phyloP scores from a whole-genome alignment of 2,329 filamentous ascomycete species.

The Aspergillus sp. region DNA sequence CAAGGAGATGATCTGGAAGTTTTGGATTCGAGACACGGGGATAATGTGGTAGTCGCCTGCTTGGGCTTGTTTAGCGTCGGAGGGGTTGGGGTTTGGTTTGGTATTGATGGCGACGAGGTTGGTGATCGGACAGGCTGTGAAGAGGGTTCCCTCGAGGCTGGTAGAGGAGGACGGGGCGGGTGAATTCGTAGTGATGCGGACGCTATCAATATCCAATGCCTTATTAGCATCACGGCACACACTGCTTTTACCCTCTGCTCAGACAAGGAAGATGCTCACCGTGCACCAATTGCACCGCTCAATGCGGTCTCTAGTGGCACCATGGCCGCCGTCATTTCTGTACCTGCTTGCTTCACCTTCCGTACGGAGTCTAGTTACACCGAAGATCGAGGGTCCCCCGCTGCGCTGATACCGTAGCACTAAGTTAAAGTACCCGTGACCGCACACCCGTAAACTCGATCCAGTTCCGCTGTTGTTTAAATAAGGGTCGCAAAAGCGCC shows the following conservation, averaged over 20 bases:
- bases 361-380: too few relatives aligned
- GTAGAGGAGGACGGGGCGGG: slow-evolving; percentile 41
- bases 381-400: too few relatives aligned
- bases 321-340: slow-evolving; percentile 36
- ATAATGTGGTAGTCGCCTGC: slow-evolving; percentile 54
- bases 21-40: slow-evolving; percentile 51
- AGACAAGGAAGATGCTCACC: slow-evolving; percentile 36
- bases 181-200: slow-evolving; percentile 50
- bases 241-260: background rate
- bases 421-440: slow-evolving; percentile 13
- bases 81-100: slow-evolving; percentile 32
- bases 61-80: slow-evolving; percentile 29
- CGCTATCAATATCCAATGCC: slow-evolving; percentile 30
- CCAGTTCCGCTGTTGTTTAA: too few relatives aligned
- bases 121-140: slow-evolving; percentile 53
- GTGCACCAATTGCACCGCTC: slow-evolving; percentile 53
- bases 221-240: background rate
- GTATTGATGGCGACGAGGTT: slow-evolving; percentile 56
- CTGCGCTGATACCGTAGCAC: slow-evolving; percentile 1
- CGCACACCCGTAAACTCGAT: slow-evolving; percentile 14
- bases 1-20: slow-evolving; percentile 47
- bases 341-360: slow-evolving; percentile 7
- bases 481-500: too few relatives aligned
- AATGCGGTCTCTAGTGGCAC: slow-evolving; percentile 47
- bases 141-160: slow-evolving; percentile 54